phyloP scores from a whole-genome alignment of 257 asterid species.

The Thymus mandschuricus region DNA sequence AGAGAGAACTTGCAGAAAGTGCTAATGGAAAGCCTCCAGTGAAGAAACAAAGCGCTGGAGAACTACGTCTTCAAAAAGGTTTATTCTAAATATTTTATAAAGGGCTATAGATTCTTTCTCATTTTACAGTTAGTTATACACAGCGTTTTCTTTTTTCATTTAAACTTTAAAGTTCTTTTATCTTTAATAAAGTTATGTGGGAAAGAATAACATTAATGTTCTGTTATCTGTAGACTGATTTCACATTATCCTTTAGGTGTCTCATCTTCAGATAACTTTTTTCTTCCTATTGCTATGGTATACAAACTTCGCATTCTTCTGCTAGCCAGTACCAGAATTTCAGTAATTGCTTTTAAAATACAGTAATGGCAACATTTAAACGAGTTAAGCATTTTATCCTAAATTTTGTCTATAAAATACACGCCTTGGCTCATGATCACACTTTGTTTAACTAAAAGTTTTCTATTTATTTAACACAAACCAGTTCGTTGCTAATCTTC shows the following conservation, averaged over 20 bases:
- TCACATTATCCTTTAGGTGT: neutral
- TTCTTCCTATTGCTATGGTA: neutral
- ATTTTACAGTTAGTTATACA: neutral
- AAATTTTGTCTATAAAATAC: neutral
- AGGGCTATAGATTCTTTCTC: conserved; percentile 10
- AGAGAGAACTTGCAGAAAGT: conserved; percentile 90
- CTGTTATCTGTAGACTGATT: conserved; percentile 21
- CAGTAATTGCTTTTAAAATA: neutral
- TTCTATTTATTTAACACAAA: neutral
- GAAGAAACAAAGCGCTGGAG: conserved; percentile 96
- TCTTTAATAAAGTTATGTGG: neutral
- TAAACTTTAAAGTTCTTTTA: neutral
- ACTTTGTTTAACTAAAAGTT: neutral
- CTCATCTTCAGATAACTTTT: neutral
- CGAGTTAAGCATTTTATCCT: neutral
- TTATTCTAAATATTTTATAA: conserved; percentile 8
- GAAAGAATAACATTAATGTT: neutral
- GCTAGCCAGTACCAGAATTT: neutral
- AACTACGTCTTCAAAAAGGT: conserved; percentile 86
- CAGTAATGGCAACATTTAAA: neutral
- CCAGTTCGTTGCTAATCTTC: neutral
- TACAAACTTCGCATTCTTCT: neutral
- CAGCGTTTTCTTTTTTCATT: neutral
- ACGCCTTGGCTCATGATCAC: neutral
- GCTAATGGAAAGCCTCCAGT: conserved; percentile 83